Evolutionary conservation across 306 rosid species (phyloP).

Genomic region (Acmispon strigosus): DNA sequence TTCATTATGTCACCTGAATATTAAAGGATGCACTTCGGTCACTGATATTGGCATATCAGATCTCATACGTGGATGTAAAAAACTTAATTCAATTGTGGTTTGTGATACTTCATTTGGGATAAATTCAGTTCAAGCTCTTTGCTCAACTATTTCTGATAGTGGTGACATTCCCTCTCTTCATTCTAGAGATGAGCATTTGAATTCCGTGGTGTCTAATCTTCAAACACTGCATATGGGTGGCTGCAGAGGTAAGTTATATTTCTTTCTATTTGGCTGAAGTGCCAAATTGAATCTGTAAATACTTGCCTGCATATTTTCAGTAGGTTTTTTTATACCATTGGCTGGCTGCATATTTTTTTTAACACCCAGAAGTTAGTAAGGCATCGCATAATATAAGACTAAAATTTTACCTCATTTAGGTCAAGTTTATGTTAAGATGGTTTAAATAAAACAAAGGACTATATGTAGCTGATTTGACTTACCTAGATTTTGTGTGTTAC

Average conservation of each 20-base stretch:
- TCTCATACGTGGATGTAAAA: slow-evolving; percentile 38
- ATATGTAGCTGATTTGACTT: slow-evolving; percentile 6
- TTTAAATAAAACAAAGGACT: slow-evolving; percentile 1
- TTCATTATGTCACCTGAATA: slow-evolving; percentile 55
- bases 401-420: background rate
- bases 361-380: background rate
- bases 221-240: slow-evolving; percentile 65
- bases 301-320: background rate
- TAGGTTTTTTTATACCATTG: background rate
- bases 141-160: slow-evolving; percentile 34
- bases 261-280: slow-evolving; percentile 19
- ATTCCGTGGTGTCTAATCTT: slow-evolving; percentile 50
- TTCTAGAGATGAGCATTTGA: slow-evolving; percentile 22
- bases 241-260: slow-evolving; percentile 55
- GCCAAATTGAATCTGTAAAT: background rate
- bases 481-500: background rate
- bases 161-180: slow-evolving; percentile 22
- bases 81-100: slow-evolving; percentile 50
- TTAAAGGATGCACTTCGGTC: slow-evolving; percentile 63
- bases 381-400: background rate
- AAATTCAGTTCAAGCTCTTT: slow-evolving; percentile 60
- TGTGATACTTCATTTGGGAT: slow-evolving; percentile 70
- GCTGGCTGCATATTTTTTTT: background rate
- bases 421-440: slow-evolving; percentile 4
- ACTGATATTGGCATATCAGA: slow-evolving; percentile 67